Percentiles rank a stretch among this genome's conserved stretches.
These are phyloP conservation scores for Prototheca stagnorum DNA, from an alignment of 163 green algal genomes.

Conservation along the genomic window DNA sequence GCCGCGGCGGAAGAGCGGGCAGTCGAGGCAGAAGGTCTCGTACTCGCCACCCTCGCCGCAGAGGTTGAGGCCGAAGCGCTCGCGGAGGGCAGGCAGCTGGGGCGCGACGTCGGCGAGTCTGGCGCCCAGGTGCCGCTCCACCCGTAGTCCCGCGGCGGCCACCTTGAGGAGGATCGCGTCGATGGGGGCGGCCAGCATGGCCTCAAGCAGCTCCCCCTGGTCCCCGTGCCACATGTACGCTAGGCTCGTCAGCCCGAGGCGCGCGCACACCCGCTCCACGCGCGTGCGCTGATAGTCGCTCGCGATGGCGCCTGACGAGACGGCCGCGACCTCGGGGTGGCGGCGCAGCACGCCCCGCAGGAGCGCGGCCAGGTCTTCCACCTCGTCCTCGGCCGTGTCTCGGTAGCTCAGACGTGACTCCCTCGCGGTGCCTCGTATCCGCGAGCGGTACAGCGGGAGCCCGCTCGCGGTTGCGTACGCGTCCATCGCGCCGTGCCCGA, in stretches of 20 bases:
- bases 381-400: slow-evolving; percentile 65
- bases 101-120: slow-evolving; percentile 36
- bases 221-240: slow-evolving; percentile 79
- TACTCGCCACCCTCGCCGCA: slow-evolving; percentile 97
- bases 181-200: slow-evolving; percentile 38
- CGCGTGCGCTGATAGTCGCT: slow-evolving; percentile 93
- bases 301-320: slow-evolving; percentile 77
- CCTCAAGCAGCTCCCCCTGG: slow-evolving; percentile 48
- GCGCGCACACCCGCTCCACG: slow-evolving; percentile 78
- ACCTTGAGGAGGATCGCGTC: slow-evolving; percentile 69
- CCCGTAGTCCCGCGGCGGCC: slow-evolving; percentile 65
- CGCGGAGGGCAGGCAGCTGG: slow-evolving; percentile 26
- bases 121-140: slow-evolving; percentile 57
- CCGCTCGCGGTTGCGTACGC: slow-evolving; percentile 64
- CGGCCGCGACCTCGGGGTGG: slow-evolving; percentile 39
- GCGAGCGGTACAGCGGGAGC: slow-evolving; percentile 65
- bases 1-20: slow-evolving; percentile 58
- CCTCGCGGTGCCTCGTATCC: slow-evolving; percentile 38
- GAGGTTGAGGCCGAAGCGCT: slow-evolving; percentile 69
- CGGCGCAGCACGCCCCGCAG: slow-evolving; percentile 46
- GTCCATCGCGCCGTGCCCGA: slow-evolving; percentile 72
- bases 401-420: slow-evolving; percentile 50
- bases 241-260: slow-evolving; percentile 74
- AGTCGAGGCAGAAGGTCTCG: slow-evolving; percentile 89
- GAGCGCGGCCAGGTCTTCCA: slow-evolving; percentile 80